A percentile compares a stretch with the other conserved stretches of the same genome.
Conservation (phyloP, 2,329 filamentous ascomycete species). For the Aspergillus fumigatus region DNA sequence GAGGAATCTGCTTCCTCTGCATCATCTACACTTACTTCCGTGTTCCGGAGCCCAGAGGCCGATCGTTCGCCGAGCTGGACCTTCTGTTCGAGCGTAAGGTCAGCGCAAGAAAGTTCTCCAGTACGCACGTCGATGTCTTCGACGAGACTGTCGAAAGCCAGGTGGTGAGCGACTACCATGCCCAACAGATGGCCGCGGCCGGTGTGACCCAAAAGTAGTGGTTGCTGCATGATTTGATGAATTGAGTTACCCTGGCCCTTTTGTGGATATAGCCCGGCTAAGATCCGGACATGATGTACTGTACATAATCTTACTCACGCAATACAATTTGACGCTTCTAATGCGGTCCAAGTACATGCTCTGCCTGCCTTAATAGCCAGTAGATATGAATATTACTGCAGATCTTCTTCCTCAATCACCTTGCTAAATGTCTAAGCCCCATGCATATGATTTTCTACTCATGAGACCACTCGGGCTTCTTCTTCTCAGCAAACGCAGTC, state of each 20-base stretch:
- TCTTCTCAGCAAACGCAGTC: slow-evolving; percentile 93
- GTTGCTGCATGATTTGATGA: slow-evolving; percentile 3
- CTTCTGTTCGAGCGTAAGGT: slow-evolving; percentile 72
- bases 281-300: neutral
- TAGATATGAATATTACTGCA: neutral
- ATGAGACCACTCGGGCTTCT: slow-evolving; percentile 85
- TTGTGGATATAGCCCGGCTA: neutral
- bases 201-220: slow-evolving; percentile 47
- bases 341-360: slow-evolving; percentile 3
- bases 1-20: slow-evolving; percentile 72
- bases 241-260: neutral
- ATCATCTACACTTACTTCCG: slow-evolving; percentile 78
- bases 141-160: slow-evolving; percentile 31
- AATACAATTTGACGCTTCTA: slow-evolving; percentile 1
- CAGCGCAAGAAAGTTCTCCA: slow-evolving; percentile 67
- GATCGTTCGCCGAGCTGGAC: slow-evolving; percentile 82
- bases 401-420: neutral
- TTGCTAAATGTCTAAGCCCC: neutral
- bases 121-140: slow-evolving; percentile 54
- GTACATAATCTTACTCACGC: neutral
- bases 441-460: slow-evolving; percentile 47
- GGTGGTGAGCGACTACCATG: slow-evolving; percentile 27
- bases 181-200: slow-evolving; percentile 47
- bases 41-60: slow-evolving; percentile 72
- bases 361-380: slow-evolving; percentile 1